phyloP scores from a whole-genome alignment of 139 green algal genomes.

The Spirogloea muscicola region DNA sequence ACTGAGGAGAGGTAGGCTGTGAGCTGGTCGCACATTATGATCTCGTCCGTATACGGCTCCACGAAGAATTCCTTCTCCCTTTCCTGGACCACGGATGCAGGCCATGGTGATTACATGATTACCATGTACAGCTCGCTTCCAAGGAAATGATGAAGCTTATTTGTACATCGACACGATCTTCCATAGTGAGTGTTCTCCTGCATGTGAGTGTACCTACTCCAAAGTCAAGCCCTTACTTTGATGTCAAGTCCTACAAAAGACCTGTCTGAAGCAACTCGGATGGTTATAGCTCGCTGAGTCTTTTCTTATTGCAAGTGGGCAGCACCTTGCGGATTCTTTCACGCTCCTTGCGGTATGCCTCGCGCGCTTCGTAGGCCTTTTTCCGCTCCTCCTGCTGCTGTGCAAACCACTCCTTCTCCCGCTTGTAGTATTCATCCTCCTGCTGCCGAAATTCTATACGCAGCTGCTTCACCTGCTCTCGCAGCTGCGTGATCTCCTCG shows the following conservation, averaged over 20 bases:
- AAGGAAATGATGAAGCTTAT: too few species aligned
- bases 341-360: slow-evolving; percentile 38
- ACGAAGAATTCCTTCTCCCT: slow-evolving; percentile 46
- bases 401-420: slow-evolving; percentile 21
- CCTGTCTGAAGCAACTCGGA: too few species aligned
- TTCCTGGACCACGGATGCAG: too few species aligned
- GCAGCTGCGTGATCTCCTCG: slow-evolving; percentile 48
- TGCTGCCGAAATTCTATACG: slow-evolving; percentile 47
- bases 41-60: slow-evolving; percentile 58
- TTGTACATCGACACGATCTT: too few species aligned
- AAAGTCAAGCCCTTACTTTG: too few species aligned
- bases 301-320: too few species aligned
- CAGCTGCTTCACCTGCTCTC: slow-evolving; percentile 44
- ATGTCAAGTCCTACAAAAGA: too few species aligned
- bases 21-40: slow-evolving; percentile 49
- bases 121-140: too few species aligned
- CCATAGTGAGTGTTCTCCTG: too few species aligned
- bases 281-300: too few species aligned
- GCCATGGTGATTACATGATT: too few species aligned
- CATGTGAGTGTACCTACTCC: too few species aligned
- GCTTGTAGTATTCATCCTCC: slow-evolving; percentile 57
- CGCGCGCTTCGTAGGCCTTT: slow-evolving; percentile 38
- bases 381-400: slow-evolving; percentile 43
- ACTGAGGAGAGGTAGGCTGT: slow-evolving; percentile 42
- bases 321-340: slow-evolving; percentile 18